Evolutionary conservation across 2,329 filamentous ascomycete species (phyloP).

Genomic region (Colletotrichum spinosum): DNA sequence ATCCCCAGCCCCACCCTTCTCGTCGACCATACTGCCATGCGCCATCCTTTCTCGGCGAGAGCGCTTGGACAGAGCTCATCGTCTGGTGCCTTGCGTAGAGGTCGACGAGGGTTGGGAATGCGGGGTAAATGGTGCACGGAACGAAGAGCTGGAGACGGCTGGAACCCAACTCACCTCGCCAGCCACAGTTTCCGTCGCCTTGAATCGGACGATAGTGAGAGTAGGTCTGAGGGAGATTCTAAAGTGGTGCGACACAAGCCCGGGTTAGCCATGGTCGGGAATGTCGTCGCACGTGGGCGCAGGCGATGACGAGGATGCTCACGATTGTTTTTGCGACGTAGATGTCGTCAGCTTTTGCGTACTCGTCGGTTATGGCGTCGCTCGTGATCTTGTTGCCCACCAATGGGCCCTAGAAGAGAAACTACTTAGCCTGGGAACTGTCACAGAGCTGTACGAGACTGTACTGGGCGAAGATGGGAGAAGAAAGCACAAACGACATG

Average conservation of each 20-base stretch:
- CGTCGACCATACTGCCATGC: not conserved
- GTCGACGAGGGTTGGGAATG: conserved; percentile 28
- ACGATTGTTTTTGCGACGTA: conserved; percentile 91
- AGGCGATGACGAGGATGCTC: conserved; percentile 49
- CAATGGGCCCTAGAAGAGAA: conserved; percentile 75
- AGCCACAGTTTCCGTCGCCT: conserved; percentile 96
- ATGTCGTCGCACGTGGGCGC: conserved; percentile 36
- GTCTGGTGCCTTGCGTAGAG: too few relatives aligned
- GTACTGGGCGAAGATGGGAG: too few relatives aligned
- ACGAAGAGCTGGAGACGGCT: conserved; percentile 1
- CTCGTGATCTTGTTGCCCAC: conserved; percentile 84
- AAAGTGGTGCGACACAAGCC: conserved; percentile 22
- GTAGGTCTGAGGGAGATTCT: conserved; percentile 87
- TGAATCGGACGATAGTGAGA: conserved; percentile 88
- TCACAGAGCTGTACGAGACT: too few relatives aligned
- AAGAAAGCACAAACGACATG: not conserved
- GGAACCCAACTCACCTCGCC: conserved; percentile 80
- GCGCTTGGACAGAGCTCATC: too few relatives aligned
- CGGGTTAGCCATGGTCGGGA: conserved; percentile 6
- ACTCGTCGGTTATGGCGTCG: conserved; percentile 83
- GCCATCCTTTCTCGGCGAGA: not conserved
- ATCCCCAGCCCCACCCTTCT: not conserved
- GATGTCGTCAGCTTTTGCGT: conserved; percentile 86
- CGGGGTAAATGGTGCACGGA: conserved; percentile 29
- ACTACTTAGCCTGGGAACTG: not conserved